Percentiles rank a stretch among this genome's conserved stretches.
Conservation (phyloP, 2,329 filamentous ascomycete genomes). For the Gaeumannomyces sp. region DNA sequence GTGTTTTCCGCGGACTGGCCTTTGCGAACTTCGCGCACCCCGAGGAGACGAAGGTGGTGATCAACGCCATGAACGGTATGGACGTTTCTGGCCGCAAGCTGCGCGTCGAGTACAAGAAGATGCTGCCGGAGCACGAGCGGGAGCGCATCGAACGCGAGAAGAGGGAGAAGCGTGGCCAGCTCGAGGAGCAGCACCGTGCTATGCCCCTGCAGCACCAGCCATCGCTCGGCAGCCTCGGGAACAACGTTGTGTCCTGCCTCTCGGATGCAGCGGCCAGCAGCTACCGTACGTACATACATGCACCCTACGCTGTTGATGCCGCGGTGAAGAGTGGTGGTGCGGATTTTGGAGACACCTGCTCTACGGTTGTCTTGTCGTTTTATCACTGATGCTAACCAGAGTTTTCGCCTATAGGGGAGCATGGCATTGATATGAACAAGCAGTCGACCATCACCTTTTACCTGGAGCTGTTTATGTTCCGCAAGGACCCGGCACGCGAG, state of each 20-base stretch:
- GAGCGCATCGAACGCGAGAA: constrained; percentile 97
- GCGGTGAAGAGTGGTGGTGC: neutral
- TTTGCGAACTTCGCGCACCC: constrained; percentile 98
- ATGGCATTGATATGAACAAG: constrained; percentile 76
- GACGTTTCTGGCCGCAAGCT: constrained; percentile 92
- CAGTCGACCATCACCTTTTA: constrained; percentile 82
- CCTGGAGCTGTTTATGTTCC: constrained; percentile 82
- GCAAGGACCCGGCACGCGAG: constrained; percentile 64
- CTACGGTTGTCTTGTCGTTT: neutral
- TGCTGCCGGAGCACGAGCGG: constrained; percentile 89
- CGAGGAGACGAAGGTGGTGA: constrained; percentile 87
- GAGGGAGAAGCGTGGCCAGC: constrained; percentile 87
- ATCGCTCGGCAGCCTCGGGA: constrained; percentile 53
- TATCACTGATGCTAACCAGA: constrained; percentile 13
- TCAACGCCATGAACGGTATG: constrained; percentile 90
- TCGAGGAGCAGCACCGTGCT: constrained; percentile 91
- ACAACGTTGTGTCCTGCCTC: constrained; percentile 3
- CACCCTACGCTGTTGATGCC: neutral
- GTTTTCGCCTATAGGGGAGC: constrained; percentile 39
- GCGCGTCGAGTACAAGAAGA: constrained; percentile 98
- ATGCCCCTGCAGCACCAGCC: constrained; percentile 66
- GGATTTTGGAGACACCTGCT: neutral
- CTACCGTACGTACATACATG: neutral
- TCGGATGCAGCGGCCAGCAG: constrained; percentile 5
- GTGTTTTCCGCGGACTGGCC: constrained; percentile 89